Percentiles rank a stretch among this genome's conserved stretches.
These are phyloP conservation scores for Monosporascus cannonballus DNA, from an alignment of 2,329 filamentous ascomycete species.

Conservation along the genomic window DNA sequence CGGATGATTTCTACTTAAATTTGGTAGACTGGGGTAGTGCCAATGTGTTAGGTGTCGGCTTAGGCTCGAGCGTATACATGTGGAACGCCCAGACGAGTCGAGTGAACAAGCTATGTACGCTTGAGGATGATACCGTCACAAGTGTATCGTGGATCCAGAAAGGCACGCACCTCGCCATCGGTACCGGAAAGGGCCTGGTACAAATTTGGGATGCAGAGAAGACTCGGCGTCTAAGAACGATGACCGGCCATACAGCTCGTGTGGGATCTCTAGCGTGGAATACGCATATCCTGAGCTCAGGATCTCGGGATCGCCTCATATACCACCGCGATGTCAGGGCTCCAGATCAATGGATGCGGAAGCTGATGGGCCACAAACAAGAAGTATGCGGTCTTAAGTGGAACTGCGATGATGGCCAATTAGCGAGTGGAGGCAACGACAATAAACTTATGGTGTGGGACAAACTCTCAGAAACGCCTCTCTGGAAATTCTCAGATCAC, in stretches of 20 bases:
- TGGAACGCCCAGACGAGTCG: constrained; percentile 91
- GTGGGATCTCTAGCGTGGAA: constrained; percentile 97
- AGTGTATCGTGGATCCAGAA: constrained; percentile 98
- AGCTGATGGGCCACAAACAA: constrained; percentile 91
- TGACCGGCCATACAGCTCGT: constrained; percentile 91
- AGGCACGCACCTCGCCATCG: constrained; percentile 91
- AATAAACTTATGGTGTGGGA: constrained; percentile 99
- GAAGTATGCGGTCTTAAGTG: constrained; percentile 95
- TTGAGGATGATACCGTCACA: constrained; percentile 89
- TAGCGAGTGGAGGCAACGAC: constrained; percentile 94
- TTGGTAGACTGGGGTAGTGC: constrained; percentile 96
- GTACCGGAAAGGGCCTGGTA: constrained; percentile 87
- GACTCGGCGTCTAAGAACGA: constrained; percentile 78
- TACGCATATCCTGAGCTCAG: constrained; percentile 92
- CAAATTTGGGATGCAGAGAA: constrained; percentile 97
- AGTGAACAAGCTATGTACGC: constrained; percentile 88
- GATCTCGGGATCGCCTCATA: constrained; percentile 86
- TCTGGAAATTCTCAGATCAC: constrained; percentile 93
- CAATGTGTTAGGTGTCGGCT: constrained; percentile 86
- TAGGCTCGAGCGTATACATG: constrained; percentile 94
- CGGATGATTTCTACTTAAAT: constrained; percentile 97
- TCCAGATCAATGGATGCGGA: constrained; percentile 82
- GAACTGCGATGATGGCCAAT: constrained; percentile 93
- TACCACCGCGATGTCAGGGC: constrained; percentile 93
- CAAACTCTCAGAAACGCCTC: constrained; percentile 82